These are phyloP conservation scores for Anthracocystis setariae DNA, from an alignment of 1,284 basidiomycete species.

Conservation along the genomic window DNA sequence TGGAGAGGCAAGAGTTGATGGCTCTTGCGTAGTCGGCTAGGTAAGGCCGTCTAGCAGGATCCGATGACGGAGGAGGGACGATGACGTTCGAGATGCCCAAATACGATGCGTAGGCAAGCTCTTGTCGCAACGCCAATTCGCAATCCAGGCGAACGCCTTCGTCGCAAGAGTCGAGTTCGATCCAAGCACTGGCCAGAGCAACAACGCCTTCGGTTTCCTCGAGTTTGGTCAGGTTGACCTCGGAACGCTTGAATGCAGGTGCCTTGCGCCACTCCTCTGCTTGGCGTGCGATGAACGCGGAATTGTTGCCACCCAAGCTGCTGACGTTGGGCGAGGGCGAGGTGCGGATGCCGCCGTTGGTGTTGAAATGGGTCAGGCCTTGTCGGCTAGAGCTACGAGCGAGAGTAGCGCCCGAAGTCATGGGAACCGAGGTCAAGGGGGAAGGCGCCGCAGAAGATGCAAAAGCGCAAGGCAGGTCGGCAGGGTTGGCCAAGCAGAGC, in stretches of 20 bases:
- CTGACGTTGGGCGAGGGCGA: conserved; percentile 26
- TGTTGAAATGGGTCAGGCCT: conserved; percentile 28
- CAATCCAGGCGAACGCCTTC: conserved; percentile 95
- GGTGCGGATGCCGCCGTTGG: conserved; percentile 9
- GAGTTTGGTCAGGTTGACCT: conserved; percentile 86
- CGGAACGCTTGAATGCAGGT: conserved; percentile 81
- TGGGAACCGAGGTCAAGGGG: conserved; percentile 18
- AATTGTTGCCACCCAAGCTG: conserved; percentile 10
- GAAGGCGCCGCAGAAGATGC: conserved; percentile 14
- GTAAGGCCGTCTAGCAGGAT: conserved; percentile 72
- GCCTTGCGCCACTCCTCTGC: conserved; percentile 89
- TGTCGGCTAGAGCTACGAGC: conserved; percentile 57
- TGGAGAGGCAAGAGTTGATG: conserved; percentile 69
- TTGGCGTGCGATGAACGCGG: conserved; percentile 69
- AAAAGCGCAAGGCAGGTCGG: conserved; percentile 17
- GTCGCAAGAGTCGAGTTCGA: conserved; percentile 90
- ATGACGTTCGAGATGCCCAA: conserved; percentile 85
- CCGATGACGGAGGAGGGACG: conserved; percentile 86
- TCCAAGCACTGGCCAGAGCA: conserved; percentile 87
- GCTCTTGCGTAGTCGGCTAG: conserved; percentile 92
- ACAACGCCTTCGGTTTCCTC: conserved; percentile 85
- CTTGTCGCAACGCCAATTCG: conserved; percentile 92
- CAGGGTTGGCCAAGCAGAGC: conserved; percentile 77
- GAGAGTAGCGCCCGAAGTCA: conserved; percentile 25
- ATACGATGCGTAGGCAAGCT: conserved; percentile 91